Base-by-base conservation (phyloP, 495 filamentous ascomycete species). In the Oleoguttula mirabilis region DNA sequence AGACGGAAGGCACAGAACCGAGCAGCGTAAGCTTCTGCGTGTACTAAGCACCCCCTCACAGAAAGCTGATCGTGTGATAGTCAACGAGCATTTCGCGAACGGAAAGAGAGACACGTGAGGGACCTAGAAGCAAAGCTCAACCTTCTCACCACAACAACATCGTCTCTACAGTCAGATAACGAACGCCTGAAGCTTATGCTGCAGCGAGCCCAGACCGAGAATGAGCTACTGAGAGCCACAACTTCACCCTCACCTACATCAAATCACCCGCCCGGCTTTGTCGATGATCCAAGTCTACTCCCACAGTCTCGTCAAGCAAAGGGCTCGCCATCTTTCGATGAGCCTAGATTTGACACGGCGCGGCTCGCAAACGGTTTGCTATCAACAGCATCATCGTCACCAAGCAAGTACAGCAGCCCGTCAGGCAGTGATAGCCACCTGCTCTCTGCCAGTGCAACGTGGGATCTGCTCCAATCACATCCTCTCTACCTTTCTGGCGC, bases 1-100 rank as follows among this genome's bases (percentile, higher is more conserved):
- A 70, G 85, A 60, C 76, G 90, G 48, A 98, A 98, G 64, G 88
- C 84, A 35, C 88, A 98, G 65, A 98, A 98, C 49, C 71, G 90
- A 58, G 87, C 88, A 63, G 88, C 88, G 88, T 96, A 80, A 77
- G 49, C 21, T 22, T 3, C 10, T 7, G 30, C 47, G 25, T 46
- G 43, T 47, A 35, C n/a, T n/a, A n/a, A 32, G 25, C 48, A 22
- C 22, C 33, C 21, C 15, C 23, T 32, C 32, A 25, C 27, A 7
- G 28, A 21, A 15, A 33, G 27, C 32, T 52, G 34, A 55, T 42
- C 21, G 4, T 23, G 21, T 20, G 33, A 7, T 23, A 95, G 88
- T 23, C 90, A 98, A 67, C 80, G 90, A 55, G 90, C 90, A 34
- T 98, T 95, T 60, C 85, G 90, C 43, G 90, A 98, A 60, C 82